phyloP scores from a whole-genome alignment of 2,329 filamentous ascomycete genomes.

The Calonectria hongkongensis region DNA sequence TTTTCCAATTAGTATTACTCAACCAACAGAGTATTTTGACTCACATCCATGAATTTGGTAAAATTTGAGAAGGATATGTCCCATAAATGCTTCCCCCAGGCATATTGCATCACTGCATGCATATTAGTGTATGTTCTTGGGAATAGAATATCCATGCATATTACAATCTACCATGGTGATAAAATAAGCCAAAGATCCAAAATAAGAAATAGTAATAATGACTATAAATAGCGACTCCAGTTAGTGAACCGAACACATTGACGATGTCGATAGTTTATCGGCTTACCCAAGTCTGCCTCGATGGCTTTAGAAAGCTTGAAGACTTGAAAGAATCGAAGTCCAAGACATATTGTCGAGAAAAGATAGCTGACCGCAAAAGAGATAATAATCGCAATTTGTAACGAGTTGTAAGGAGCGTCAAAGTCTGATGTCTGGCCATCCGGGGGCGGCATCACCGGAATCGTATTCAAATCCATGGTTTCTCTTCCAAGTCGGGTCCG shows the following conservation, averaged over 20 bases:
- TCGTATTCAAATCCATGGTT: not conserved
- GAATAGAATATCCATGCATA: too few species aligned
- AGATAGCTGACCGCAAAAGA: not conserved
- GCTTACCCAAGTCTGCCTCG: slow-evolving; percentile 10
- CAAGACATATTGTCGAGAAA: not conserved
- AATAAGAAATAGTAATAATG: not conserved
- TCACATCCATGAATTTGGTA: not conserved
- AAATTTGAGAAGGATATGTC: not conserved
- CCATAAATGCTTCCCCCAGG: slow-evolving; percentile 15
- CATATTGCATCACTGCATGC: not conserved
- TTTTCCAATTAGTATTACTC: not conserved
- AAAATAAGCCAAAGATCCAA: not conserved
- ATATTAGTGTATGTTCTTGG: not conserved
- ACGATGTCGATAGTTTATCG: too few species aligned
- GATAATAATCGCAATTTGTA: not conserved
- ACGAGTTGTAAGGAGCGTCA: slow-evolving; percentile 1
- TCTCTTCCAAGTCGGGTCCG: too few species aligned
- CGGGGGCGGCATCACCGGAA: slow-evolving; percentile 15
- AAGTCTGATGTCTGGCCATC: slow-evolving; percentile 9
- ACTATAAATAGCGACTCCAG: not conserved
- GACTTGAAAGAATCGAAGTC: slow-evolving; percentile 3
- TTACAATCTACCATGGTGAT: not conserved
- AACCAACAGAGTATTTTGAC: too few species aligned
- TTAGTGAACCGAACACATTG: too few species aligned
- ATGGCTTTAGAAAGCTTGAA: not conserved